Conservation (phyloP, 345 rosid species). For the Kandelia obovata region DNA sequence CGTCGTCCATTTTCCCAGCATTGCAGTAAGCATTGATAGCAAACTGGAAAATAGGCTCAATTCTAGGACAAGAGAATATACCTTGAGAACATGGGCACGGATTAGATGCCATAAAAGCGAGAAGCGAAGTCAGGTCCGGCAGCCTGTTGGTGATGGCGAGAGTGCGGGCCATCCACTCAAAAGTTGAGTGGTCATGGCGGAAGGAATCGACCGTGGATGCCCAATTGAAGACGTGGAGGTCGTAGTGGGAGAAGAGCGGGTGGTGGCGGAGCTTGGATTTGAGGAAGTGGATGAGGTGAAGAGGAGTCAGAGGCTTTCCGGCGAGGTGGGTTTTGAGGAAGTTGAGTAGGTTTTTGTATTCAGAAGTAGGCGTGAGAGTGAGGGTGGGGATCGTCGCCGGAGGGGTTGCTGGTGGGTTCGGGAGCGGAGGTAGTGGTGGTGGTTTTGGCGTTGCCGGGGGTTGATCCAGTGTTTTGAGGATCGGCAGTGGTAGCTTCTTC, state of each 20-base stretch:
- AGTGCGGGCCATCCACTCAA: constrained; percentile 70
- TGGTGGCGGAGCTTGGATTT: constrained; percentile 71
- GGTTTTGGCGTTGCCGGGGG: constrained; percentile 27
- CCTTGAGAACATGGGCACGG: constrained; percentile 85
- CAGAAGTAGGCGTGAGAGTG: constrained; percentile 54
- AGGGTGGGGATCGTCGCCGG: constrained; percentile 49
- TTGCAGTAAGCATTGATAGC: constrained; percentile 52
- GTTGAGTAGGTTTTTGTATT: constrained; percentile 38
- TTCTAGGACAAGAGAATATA: constrained; percentile 77
- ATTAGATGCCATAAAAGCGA: constrained; percentile 50
- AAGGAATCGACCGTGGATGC: constrained; percentile 67
- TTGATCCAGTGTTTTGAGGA: constrained; percentile 31
- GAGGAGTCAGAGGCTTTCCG: constrained; percentile 44
- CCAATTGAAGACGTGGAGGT: constrained; percentile 74
- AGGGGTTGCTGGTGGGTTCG: constrained; percentile 37
- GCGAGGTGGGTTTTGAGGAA: constrained; percentile 57
- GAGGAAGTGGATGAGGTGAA: constrained; percentile 59
- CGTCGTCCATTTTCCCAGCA: constrained; percentile 56
- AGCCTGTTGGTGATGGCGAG: constrained; percentile 66
- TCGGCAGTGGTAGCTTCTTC: constrained; percentile 42
- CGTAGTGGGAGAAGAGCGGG: constrained; percentile 68
- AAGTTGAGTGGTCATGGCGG: constrained; percentile 75
- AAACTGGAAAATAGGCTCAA: constrained; percentile 55
- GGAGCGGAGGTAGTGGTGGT: constrained; percentile 35
- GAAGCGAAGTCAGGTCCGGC: constrained; percentile 48